phyloP scores from a whole-genome alignment of 2,329 filamentous ascomycete species.

The Hymenoscyphus linearis region DNA sequence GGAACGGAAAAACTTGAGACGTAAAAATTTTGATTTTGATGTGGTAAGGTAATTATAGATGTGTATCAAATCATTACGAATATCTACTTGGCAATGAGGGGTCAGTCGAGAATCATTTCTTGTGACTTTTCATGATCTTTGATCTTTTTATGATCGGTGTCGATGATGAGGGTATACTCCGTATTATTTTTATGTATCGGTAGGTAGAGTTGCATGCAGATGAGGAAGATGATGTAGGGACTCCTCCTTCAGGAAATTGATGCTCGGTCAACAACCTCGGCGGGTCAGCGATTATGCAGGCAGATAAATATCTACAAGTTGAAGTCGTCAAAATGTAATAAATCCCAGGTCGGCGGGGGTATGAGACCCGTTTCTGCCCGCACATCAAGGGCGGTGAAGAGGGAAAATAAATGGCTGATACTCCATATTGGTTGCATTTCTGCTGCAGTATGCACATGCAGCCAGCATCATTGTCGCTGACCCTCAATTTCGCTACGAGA shows the following conservation, averaged over 20 bases:
- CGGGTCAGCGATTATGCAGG: constrained; percentile 3
- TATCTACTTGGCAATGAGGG: too few species aligned
- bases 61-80: background rate
- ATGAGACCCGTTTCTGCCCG: background rate
- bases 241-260: background rate
- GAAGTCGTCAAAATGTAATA: background rate
- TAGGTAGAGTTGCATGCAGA: background rate
- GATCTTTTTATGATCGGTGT: background rate
- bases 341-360: background rate
- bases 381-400: background rate
- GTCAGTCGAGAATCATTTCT: too few species aligned
- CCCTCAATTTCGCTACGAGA: constrained; percentile 2
- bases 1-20: background rate
- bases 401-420: background rate
- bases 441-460: background rate
- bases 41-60: background rate
- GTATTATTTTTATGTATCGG: background rate
- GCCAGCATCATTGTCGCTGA: background rate
- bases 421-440: background rate
- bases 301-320: constrained; percentile 2
- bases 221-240: background rate
- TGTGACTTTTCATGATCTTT: too few species aligned
- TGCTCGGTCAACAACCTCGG: background rate
- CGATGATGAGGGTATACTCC: background rate
- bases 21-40: background rate